Percentiles rank a stretch among this genome's conserved stretches.
phyloP scores from a whole-genome alignment of 805 yeast species.

The Candida ficus region DNA sequence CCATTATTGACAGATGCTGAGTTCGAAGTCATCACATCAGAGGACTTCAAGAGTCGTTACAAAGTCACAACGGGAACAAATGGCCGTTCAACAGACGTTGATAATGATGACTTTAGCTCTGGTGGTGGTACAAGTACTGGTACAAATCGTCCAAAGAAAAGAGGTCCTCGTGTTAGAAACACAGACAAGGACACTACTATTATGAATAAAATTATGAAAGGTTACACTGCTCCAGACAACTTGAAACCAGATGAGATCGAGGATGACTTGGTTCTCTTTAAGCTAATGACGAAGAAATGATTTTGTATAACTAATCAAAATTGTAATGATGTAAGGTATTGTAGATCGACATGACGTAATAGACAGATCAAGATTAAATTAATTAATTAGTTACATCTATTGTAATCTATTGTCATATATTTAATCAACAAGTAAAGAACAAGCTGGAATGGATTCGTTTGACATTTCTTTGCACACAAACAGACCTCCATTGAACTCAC shows the following conservation, averaged over 20 bases:
- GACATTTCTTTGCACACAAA: conserved; percentile 10
- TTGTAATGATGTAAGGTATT: too few species aligned
- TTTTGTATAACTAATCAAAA: neutral
- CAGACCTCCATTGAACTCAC: conserved; percentile 11
- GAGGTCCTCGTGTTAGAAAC: conserved; percentile 6
- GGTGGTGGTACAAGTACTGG: neutral
- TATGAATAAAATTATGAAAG: conserved; percentile 23
- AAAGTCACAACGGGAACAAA: neutral
- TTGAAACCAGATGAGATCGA: conserved; percentile 25
- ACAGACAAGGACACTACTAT: conserved; percentile 12
- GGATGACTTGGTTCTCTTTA: conserved; percentile 20
- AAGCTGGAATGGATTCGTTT: neutral
- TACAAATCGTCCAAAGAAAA: conserved; percentile 2
- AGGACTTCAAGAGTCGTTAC: conserved; percentile 15
- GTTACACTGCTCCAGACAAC: conserved; percentile 26
- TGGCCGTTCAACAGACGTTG: neutral
- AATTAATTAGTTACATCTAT: neutral
- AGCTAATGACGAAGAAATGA: neutral
- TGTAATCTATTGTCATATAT: neutral
- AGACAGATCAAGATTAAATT: too few species aligned
- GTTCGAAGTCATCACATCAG: conserved; percentile 26
- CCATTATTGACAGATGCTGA: conserved; percentile 30
- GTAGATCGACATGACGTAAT: too few species aligned
- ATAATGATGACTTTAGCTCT: conserved; percentile 1
- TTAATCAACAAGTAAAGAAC: neutral